These are phyloP conservation scores for Cladosporium halotolerans DNA, from an alignment of 2,329 filamentous ascomycete genomes.

Conservation along the genomic window DNA sequence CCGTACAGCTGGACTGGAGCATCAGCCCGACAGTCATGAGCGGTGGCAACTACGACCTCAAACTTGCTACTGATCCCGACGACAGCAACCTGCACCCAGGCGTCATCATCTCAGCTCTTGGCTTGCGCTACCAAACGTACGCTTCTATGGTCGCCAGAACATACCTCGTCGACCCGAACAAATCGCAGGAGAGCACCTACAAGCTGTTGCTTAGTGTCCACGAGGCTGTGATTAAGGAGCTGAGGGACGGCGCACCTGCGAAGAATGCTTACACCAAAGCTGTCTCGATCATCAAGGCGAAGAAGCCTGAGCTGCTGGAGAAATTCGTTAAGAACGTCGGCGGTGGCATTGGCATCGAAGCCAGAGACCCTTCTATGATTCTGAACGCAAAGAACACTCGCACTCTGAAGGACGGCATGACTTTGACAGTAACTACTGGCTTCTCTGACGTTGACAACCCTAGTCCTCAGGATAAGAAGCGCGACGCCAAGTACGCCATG, in stretches of 20 bases:
- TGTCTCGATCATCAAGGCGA: constrained; percentile 68
- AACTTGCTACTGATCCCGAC: constrained; percentile 67
- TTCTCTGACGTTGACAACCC: constrained; percentile 85
- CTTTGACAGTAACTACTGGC: constrained; percentile 80
- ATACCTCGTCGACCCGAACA: constrained; percentile 94
- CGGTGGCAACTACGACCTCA: constrained; percentile 89
- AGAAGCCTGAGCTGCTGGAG: constrained; percentile 92
- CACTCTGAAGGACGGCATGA: constrained; percentile 92
- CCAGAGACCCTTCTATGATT: constrained; percentile 73
- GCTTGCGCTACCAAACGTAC: constrained; percentile 92
- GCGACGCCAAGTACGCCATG: constrained; percentile 73
- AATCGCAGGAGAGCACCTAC: constrained; percentile 90
- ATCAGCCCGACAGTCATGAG: constrained; percentile 88
- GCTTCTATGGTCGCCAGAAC: constrained; percentile 87
- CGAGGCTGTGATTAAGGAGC: constrained; percentile 81
- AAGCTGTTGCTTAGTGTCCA: constrained; percentile 80
- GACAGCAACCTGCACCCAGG: constrained; percentile 78
- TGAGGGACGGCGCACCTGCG: constrained; percentile 75
- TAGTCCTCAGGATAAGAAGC: constrained; percentile 81
- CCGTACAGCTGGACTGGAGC: constrained; percentile 87
- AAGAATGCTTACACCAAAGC: constrained; percentile 94
- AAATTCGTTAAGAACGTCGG: constrained; percentile 91
- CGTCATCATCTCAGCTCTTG: constrained; percentile 87
- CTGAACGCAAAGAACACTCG: constrained; percentile 82
- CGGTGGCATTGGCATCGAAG: constrained; percentile 87